These are phyloP conservation scores for Lunasporangiospora selenospora DNA, from an alignment of 192 early-diverging fungal species.

Conservation along the genomic window DNA sequence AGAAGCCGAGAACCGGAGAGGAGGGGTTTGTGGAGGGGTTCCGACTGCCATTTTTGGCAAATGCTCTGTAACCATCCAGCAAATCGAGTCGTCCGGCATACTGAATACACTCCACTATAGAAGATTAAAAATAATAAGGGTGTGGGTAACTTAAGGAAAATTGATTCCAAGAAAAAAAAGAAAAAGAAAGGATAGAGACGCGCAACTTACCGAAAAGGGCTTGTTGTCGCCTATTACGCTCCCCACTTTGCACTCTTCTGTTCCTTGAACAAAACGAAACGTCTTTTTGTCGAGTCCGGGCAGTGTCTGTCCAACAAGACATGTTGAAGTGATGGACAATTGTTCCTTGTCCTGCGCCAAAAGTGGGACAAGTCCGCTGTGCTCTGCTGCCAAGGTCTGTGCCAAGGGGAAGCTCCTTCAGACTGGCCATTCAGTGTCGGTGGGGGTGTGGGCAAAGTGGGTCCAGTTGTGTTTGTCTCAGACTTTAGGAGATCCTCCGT, in stretches of 20 bases:
- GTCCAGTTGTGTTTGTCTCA: too few relatives aligned
- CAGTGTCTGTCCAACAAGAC: constrained; percentile 21
- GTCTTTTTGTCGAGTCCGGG: constrained; percentile 7
- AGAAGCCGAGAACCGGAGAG: not conserved
- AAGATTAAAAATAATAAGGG: too few relatives aligned
- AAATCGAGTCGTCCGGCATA: constrained; percentile 32
- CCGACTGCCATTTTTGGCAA: not conserved
- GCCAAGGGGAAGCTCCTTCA: too few relatives aligned
- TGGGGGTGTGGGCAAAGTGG: too few relatives aligned
- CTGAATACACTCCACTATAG: constrained; percentile 32
- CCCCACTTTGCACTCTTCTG: constrained; percentile 27
- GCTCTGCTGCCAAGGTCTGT: not conserved
- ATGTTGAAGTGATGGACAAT: constrained; percentile 17
- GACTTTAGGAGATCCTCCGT: too few relatives aligned
- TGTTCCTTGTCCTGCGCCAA: constrained; percentile 16
- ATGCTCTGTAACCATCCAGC: constrained; percentile 35
- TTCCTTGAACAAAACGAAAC: constrained; percentile 12
- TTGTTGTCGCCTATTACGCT: constrained; percentile 28
- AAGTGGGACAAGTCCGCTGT: not conserved
- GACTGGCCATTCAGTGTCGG: too few relatives aligned
- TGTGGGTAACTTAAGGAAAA: too few relatives aligned
- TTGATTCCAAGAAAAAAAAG: not conserved
- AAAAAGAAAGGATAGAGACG: too few relatives aligned
- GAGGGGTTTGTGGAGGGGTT: too few relatives aligned
- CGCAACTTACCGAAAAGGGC: constrained; percentile 20